Evolutionary conservation across 2,329 filamentous ascomycete species (phyloP).

Genomic region (Fonsecaea erecta): DNA sequence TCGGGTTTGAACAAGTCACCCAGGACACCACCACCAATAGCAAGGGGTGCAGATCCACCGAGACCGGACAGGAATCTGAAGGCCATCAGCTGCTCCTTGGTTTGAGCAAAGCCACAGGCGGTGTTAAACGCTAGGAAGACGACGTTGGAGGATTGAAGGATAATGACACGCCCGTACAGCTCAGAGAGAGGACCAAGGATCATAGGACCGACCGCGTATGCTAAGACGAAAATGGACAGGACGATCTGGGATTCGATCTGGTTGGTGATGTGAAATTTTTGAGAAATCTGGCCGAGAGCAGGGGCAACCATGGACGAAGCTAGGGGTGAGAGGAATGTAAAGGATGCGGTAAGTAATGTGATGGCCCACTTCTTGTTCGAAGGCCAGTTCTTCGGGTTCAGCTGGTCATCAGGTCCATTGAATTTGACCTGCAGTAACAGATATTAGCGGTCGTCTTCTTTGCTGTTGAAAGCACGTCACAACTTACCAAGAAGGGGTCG

Average conservation of each 20-base stretch:
- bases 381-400: slow-evolving; percentile 61
- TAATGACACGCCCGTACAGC: slow-evolving; percentile 60
- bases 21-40: slow-evolving; percentile 53
- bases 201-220: slow-evolving; percentile 60
- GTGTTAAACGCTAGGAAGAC: slow-evolving; percentile 65
- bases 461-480: too few species aligned
- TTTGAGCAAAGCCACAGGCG: slow-evolving; percentile 62
- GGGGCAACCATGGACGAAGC: slow-evolving; percentile 66
- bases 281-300: slow-evolving; percentile 56
- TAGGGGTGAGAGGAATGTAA: slow-evolving; percentile 67
- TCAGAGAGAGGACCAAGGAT: slow-evolving; percentile 61
- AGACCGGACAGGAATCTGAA: slow-evolving; percentile 65
- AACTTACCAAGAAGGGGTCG: slow-evolving; percentile 60
- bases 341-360: slow-evolving; percentile 60
- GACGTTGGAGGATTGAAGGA: slow-evolving; percentile 61
- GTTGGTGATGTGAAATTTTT: slow-evolving; percentile 59
- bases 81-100: slow-evolving; percentile 59
- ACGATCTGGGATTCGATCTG: slow-evolving; percentile 53
- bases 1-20: slow-evolving; percentile 39
- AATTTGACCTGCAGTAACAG: slow-evolving; percentile 47
- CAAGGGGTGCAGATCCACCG: slow-evolving; percentile 63
- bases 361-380: slow-evolving; percentile 62
- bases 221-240: slow-evolving; percentile 62
- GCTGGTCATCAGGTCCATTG: slow-evolving; percentile 59
- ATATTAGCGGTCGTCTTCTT: slow-evolving; percentile 18